These are phyloP conservation scores for Lecanosticta acicola DNA, from an alignment of 2,329 filamentous ascomycete species.

Conservation along the genomic window DNA sequence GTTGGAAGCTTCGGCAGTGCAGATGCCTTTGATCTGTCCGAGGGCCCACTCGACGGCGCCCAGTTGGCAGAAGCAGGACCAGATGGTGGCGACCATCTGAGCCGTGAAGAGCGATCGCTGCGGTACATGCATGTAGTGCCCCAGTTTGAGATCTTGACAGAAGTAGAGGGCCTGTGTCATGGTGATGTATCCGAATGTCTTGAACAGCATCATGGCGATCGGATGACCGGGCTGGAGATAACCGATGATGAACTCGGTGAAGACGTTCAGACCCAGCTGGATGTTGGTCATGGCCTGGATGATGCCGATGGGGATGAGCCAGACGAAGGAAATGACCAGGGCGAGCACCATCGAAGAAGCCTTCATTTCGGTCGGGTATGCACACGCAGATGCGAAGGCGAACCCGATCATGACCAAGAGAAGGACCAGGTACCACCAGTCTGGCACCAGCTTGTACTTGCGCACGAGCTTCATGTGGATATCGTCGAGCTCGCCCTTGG, in stretches of 20 bases:
- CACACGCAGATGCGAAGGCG: constrained; percentile 12
- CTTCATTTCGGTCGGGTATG: constrained; percentile 72
- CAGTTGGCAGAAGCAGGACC: constrained; percentile 34
- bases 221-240: constrained; percentile 28
- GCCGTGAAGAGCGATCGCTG: constrained; percentile 39
- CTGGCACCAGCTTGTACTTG: constrained; percentile 73
- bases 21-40: constrained; percentile 32
- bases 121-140: constrained; percentile 41
- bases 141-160: constrained; percentile 39
- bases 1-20: constrained; percentile 14
- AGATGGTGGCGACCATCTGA: constrained; percentile 43
- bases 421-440: constrained; percentile 61
- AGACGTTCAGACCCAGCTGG: constrained; percentile 23
- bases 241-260: constrained; percentile 22
- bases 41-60: constrained; percentile 41
- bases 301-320: constrained; percentile 87
- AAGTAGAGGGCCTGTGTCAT: constrained; percentile 41
- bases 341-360: constrained; percentile 72
- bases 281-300: constrained; percentile 84
- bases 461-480: constrained; percentile 80
- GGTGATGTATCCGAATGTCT: constrained; percentile 37
- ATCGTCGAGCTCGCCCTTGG: constrained; percentile 53
- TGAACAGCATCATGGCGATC: constrained; percentile 37
- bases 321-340: constrained; percentile 67
- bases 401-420: constrained; percentile 20